Evolutionary conservation across 768 basidiomycete species (phyloP).

Genomic region (Serendipita indica): DNA sequence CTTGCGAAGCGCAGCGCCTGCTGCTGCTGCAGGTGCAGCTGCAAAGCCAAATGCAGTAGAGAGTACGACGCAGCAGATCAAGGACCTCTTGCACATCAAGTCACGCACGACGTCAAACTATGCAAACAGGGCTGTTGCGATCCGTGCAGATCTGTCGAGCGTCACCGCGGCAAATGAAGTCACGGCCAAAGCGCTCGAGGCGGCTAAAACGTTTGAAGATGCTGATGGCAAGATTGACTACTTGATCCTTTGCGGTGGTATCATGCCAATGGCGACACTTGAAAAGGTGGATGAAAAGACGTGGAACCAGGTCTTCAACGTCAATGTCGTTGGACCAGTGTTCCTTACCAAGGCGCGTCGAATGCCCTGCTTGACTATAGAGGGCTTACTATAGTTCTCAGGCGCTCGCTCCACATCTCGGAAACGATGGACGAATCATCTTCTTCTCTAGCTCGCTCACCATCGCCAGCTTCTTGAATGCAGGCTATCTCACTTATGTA

Average conservation of each 20-base stretch:
- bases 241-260: conserved; percentile 25
- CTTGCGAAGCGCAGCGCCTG: background rate
- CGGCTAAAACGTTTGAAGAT: background rate
- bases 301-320: conserved; percentile 36
- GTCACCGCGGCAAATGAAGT: background rate
- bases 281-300: conserved; percentile 37
- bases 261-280: conserved; percentile 39
- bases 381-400: background rate
- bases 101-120: background rate
- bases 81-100: background rate
- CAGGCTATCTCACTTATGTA: conserved; percentile 37
- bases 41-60: background rate
- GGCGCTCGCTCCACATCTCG: background rate
- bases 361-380: no score
- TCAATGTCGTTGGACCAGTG: conserved; percentile 45
- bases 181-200: background rate
- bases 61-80: background rate
- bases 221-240: background rate
- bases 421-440: conserved; percentile 24
- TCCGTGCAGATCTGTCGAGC: background rate
- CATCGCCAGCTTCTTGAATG: conserved; percentile 28
- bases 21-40: background rate
- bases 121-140: background rate
- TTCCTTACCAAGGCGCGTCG: conserved; percentile 33
- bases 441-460: conserved; percentile 43